Percentiles rank a stretch among this genome's conserved stretches.
Conservation (phyloP, 2,329 filamentous ascomycete species). For the Apiospora saccharicola region DNA sequence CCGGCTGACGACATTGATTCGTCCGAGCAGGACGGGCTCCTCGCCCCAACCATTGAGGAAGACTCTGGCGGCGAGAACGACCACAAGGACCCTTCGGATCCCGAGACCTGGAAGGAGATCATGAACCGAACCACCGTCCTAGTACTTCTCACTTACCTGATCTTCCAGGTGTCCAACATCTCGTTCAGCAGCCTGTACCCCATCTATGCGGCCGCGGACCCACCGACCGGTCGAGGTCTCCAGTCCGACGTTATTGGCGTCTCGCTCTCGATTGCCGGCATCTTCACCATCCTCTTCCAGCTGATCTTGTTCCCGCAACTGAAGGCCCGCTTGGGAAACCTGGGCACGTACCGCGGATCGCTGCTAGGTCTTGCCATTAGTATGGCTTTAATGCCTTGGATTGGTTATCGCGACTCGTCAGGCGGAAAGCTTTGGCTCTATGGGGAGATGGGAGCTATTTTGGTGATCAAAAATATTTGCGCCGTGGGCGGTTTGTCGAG, state of each 20-base stretch:
- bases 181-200: conserved; percentile 96
- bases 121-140: conserved; percentile 84
- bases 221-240: conserved; percentile 79
- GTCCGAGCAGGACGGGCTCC: conserved; percentile 34
- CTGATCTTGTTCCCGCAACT: conserved; percentile 82
- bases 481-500: conserved; percentile 90
- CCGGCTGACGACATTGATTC: background rate
- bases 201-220: conserved; percentile 81
- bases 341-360: conserved; percentile 81
- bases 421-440: conserved; percentile 76
- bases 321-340: conserved; percentile 82
- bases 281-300: conserved; percentile 90
- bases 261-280: conserved; percentile 82
- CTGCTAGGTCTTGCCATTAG: conserved; percentile 82
- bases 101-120: conserved; percentile 61
- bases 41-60: conserved; percentile 43
- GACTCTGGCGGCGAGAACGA: conserved; percentile 52
- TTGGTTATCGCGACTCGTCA: conserved; percentile 75
- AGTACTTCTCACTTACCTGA: conserved; percentile 83
- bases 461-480: conserved; percentile 90
- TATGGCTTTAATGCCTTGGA: conserved; percentile 88
- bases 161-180: conserved; percentile 94
- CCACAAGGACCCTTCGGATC: conserved; percentile 50
- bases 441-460: conserved; percentile 77
- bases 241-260: conserved; percentile 83